Conservation (phyloP, 2,329 filamentous ascomycete genomes). For the Xylariaceae sp. region DNA sequence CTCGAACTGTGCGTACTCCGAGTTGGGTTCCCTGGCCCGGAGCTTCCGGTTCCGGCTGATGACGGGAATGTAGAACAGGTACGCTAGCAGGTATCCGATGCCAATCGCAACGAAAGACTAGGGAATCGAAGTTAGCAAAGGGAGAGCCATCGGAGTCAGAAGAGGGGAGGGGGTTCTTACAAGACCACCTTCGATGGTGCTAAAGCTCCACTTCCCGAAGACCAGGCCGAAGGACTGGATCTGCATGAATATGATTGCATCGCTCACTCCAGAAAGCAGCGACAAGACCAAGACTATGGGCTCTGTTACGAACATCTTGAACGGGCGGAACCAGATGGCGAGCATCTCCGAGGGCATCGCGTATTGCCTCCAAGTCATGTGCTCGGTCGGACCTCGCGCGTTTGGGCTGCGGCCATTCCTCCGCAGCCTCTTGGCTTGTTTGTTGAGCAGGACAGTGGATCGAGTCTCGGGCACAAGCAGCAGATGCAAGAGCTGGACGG, state of each 20-base stretch:
- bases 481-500: slow-evolving; percentile 48
- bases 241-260: slow-evolving; percentile 62
- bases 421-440: slow-evolving; percentile 51
- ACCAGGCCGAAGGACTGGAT: slow-evolving; percentile 57
- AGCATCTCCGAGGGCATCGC: slow-evolving; percentile 38
- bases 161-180: slow-evolving; percentile 13
- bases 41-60: slow-evolving; percentile 35
- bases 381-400: slow-evolving; percentile 43
- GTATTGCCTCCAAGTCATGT: slow-evolving; percentile 32
- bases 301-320: slow-evolving; percentile 56
- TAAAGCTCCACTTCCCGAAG: slow-evolving; percentile 55
- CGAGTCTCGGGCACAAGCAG: slow-evolving; percentile 55
- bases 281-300: slow-evolving; percentile 57
- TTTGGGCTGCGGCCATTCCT: slow-evolving; percentile 38
- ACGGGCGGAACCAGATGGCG: slow-evolving; percentile 55
- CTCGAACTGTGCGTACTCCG: slow-evolving; percentile 56
- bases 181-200: slow-evolving; percentile 29
- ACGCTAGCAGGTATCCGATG: slow-evolving; percentile 54
- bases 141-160: not conserved
- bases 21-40: slow-evolving; percentile 36
- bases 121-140: slow-evolving; percentile 13
- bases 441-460: slow-evolving; percentile 51
- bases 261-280: slow-evolving; percentile 55
- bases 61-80: slow-evolving; percentile 50
- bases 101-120: slow-evolving; percentile 41